Evolutionary conservation across 139 green algal genomes (phyloP).

Genomic region (Chlorella ohadii): DNA sequence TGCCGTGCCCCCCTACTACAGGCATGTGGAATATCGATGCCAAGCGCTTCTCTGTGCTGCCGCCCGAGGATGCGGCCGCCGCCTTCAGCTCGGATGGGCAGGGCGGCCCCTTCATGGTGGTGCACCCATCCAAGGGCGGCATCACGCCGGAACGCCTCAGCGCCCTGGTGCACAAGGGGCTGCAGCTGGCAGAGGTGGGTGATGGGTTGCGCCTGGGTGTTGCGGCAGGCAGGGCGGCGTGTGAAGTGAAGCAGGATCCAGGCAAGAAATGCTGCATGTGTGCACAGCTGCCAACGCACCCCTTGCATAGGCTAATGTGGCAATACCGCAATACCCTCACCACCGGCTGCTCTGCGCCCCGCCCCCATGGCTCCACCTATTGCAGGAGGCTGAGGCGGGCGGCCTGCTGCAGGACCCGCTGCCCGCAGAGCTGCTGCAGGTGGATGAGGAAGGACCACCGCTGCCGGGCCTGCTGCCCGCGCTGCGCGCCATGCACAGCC

Average conservation of each 20-base stretch:
- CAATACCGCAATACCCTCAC: no score
- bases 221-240: no score
- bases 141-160: not conserved
- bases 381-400: not conserved
- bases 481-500: slow-evolving; percentile 64
- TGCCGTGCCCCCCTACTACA: no score
- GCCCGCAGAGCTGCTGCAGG: slow-evolving; percentile 31
- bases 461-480: slow-evolving; percentile 48
- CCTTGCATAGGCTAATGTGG: no score
- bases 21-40: not conserved
- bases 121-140: slow-evolving; percentile 7
- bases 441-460: not conserved
- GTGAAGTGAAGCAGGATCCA: no score
- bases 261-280: no score
- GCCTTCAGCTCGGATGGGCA: not conserved
- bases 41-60: not conserved
- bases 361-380: not conserved
- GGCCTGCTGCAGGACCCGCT: slow-evolving; percentile 40
- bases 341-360: not conserved
- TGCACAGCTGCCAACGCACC: no score
- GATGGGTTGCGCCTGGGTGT: no score
- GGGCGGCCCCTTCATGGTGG: slow-evolving; percentile 2
- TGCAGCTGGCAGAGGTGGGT: not conserved
- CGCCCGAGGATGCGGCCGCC: not conserved
- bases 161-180: slow-evolving; percentile 2